Percentiles rank a stretch among this genome's conserved stretches.
Conservation (phyloP, 805 yeast species). For the Suhomyces kilbournensis region DNA sequence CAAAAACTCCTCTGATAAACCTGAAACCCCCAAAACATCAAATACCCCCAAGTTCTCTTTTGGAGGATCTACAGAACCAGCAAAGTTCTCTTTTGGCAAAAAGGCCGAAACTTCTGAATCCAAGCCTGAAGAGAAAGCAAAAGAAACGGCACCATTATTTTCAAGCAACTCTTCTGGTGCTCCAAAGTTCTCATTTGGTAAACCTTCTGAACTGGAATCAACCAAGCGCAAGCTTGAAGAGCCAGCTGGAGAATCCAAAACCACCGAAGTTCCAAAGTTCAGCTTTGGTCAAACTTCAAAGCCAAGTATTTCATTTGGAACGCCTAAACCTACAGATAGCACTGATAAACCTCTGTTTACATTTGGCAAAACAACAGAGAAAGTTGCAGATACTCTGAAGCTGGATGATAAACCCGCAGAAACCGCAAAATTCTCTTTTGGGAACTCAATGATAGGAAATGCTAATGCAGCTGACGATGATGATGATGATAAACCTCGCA, state of each 20-base stretch:
- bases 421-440: constrained; percentile 10
- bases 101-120: not conserved
- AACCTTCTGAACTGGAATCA: not conserved
- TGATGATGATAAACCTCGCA: constrained; percentile 1
- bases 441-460: constrained; percentile 3
- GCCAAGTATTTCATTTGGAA: not conserved
- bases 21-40: not conserved
- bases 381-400: not conserved
- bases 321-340: not conserved
- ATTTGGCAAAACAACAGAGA: not conserved
- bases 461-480: constrained; percentile 3
- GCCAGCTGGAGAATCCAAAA: not conserved
- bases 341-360: not conserved
- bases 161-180: constrained; percentile 1
- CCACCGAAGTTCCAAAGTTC: not conserved
- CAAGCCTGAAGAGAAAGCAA: not conserved
- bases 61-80: constrained; percentile 1
- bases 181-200: constrained; percentile 10
- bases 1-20: not conserved
- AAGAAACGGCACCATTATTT: not conserved
- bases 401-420: not conserved
- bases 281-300: not conserved
- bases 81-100: constrained; percentile 4
- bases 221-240: not conserved
- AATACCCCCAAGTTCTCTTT: constrained; percentile 3